Evolutionary conservation across 208 protist genomes (phyloP).

Genomic region (Acanthamoeba rhysodes): DNA sequence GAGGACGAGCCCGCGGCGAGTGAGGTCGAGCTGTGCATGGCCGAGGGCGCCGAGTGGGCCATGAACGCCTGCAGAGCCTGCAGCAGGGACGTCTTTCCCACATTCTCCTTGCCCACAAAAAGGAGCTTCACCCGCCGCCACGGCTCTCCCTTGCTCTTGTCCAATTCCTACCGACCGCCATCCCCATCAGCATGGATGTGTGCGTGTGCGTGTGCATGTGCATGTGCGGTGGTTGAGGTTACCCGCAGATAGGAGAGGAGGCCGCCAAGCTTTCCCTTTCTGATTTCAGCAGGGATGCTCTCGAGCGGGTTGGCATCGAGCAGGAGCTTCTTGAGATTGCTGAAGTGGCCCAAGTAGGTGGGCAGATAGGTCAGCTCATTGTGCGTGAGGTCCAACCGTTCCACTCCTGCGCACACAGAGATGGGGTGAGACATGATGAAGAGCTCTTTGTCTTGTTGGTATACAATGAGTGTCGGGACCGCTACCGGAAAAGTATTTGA

Average conservation of each 20-base stretch:
- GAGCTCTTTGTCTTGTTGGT: no score
- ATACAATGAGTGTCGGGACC: background rate
- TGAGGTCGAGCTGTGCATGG: background rate
- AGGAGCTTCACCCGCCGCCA: conserved; percentile 65
- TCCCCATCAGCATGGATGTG: background rate
- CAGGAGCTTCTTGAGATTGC: conserved; percentile 51
- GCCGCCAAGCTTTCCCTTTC: conserved; percentile 1
- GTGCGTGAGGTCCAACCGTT: conserved; percentile 46
- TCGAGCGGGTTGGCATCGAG: conserved; percentile 55
- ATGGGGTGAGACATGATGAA: no score
- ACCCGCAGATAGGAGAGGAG: conserved; percentile 61
- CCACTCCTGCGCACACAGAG: conserved; percentile 1
- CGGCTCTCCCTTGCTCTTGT: conserved; percentile 65
- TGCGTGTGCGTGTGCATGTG: background rate
- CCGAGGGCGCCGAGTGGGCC: background rate
- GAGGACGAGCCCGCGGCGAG: background rate
- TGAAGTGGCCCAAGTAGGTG: conserved; percentile 51
- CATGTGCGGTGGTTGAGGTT: no score
- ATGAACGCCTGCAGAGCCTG: conserved; percentile 56
- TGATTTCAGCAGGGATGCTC: conserved; percentile 57
- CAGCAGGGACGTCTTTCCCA: conserved; percentile 57
- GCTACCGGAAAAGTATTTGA: conserved; percentile 50
- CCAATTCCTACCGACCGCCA: conserved; percentile 21
- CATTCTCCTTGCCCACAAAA: conserved; percentile 60
- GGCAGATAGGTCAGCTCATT: conserved; percentile 62